Conservation (phyloP, 108 stramenopile species). For the Skeletonema potamos region DNA sequence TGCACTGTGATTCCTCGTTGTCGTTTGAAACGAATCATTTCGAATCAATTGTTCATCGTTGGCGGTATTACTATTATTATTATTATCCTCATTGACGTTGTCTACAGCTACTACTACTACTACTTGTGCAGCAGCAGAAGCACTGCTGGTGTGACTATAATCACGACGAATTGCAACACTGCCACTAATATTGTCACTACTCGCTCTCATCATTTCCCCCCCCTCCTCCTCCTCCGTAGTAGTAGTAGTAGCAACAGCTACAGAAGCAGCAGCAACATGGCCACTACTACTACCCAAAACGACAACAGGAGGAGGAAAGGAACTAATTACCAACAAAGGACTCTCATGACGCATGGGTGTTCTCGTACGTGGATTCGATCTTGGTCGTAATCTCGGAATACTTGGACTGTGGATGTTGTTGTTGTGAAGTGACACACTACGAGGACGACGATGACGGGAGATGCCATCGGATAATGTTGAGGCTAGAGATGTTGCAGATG, state of each 20-base stretch:
- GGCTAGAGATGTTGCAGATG: conserved; percentile 23
- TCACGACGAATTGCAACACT: too few species aligned
- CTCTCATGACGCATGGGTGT: conserved; percentile 61
- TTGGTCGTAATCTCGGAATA: conserved; percentile 28
- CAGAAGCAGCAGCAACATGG: conserved; percentile 14
- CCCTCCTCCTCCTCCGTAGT: not conserved
- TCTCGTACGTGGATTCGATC: conserved; percentile 65
- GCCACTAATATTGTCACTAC: too few species aligned
- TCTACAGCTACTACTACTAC: too few species aligned
- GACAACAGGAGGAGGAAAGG: not conserved
- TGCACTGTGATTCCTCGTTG: not conserved
- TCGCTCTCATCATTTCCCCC: too few species aligned
- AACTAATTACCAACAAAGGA: conserved; percentile 40
- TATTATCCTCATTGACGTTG: not conserved
- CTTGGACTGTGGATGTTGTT: not conserved
- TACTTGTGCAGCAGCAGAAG: too few species aligned
- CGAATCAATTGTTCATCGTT: conserved; percentile 3
- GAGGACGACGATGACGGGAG: not conserved
- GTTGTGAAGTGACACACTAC: not conserved
- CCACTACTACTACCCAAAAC: too few species aligned
- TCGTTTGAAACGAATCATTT: not conserved
- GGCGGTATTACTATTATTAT: too few species aligned
- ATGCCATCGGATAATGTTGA: conserved; percentile 8
- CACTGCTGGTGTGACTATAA: too few species aligned
- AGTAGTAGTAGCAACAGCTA: not conserved